Conservation (phyloP, 768 basidiomycete species). For the Hericium erinaceus region DNA sequence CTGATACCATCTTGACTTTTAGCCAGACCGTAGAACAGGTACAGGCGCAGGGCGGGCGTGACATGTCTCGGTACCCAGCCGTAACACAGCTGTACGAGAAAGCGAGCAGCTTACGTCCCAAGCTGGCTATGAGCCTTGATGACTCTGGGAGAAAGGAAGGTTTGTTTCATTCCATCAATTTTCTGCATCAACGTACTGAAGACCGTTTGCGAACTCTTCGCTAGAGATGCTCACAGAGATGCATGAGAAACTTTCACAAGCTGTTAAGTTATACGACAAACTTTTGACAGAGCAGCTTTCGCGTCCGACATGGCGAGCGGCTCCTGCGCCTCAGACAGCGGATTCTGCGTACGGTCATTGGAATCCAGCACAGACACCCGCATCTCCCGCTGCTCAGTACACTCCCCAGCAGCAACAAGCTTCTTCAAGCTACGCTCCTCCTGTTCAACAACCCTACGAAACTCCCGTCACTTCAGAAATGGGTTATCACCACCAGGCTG, state of each 20-base stretch:
- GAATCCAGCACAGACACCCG: background rate
- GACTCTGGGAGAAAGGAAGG: constrained; percentile 83
- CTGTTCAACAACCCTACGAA: constrained; percentile 3
- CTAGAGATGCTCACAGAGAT: constrained; percentile 85
- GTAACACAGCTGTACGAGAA: constrained; percentile 81
- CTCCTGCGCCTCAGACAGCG: background rate
- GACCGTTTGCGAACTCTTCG: background rate
- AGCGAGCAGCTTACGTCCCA: constrained; percentile 69
- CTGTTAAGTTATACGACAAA: constrained; percentile 86
- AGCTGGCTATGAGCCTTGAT: constrained; percentile 74
- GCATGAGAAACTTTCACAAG: constrained; percentile 89
- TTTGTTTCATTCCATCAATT: constrained; percentile 25
- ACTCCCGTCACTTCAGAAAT: background rate
- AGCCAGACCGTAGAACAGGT: constrained; percentile 85
- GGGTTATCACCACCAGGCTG: background rate
- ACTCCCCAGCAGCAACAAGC: constrained; percentile 2
- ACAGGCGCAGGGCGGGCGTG: constrained; percentile 65
- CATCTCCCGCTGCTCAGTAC: background rate
- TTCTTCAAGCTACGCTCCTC: constrained; percentile 2
- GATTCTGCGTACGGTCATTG: constrained; percentile 4
- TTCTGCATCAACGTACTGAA: background rate
- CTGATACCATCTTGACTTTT: constrained; percentile 83
- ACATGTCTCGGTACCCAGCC: constrained; percentile 74
- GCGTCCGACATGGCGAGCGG: constrained; percentile 40
- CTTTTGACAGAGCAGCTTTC: constrained; percentile 77